phyloP scores from a whole-genome alignment of 1,284 basidiomycete species.

The Caloboletus firmus region DNA sequence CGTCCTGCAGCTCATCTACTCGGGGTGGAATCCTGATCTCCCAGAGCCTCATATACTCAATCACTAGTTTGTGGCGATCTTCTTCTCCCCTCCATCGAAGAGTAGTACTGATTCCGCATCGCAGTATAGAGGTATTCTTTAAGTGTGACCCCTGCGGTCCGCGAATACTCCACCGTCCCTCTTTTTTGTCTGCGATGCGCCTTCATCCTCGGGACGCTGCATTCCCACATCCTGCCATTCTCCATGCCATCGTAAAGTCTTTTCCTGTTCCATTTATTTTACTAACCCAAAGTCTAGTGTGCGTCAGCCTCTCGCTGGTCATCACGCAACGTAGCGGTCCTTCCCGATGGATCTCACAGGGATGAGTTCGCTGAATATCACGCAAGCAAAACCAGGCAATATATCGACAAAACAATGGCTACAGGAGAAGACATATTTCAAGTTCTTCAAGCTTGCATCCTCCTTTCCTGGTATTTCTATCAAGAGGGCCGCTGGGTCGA shows the following conservation, averaged over 20 bases:
- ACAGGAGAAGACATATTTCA: constrained; percentile 80
- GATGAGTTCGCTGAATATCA: constrained; percentile 84
- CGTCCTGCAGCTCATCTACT: constrained; percentile 63
- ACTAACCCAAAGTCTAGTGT: constrained; percentile 52
- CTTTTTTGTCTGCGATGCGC: constrained; percentile 74
- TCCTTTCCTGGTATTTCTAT: constrained; percentile 86
- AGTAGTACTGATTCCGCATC: constrained; percentile 5
- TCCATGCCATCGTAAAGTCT: constrained; percentile 71
- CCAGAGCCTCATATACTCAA: constrained; percentile 68
- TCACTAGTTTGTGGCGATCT: constrained; percentile 60
- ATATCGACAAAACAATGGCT: constrained; percentile 84
- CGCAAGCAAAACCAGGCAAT: constrained; percentile 76
- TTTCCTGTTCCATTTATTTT: not conserved
- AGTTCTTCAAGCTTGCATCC: constrained; percentile 79
- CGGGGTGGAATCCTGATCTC: constrained; percentile 80
- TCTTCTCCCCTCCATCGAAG: constrained; percentile 2
- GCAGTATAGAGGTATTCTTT: constrained; percentile 78
- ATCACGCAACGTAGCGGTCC: constrained; percentile 60
- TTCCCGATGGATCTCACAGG: constrained; percentile 69
- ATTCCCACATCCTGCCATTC: constrained; percentile 79
- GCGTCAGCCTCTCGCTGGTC: constrained; percentile 83
- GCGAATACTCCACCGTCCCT: constrained; percentile 72
- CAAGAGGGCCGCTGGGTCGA: constrained; percentile 87
- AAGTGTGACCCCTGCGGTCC: constrained; percentile 81
- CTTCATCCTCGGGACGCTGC: constrained; percentile 71